Evolutionary conservation across 306 rosid species (phyloP).

Genomic region (Oemleria cerasiformis): DNA sequence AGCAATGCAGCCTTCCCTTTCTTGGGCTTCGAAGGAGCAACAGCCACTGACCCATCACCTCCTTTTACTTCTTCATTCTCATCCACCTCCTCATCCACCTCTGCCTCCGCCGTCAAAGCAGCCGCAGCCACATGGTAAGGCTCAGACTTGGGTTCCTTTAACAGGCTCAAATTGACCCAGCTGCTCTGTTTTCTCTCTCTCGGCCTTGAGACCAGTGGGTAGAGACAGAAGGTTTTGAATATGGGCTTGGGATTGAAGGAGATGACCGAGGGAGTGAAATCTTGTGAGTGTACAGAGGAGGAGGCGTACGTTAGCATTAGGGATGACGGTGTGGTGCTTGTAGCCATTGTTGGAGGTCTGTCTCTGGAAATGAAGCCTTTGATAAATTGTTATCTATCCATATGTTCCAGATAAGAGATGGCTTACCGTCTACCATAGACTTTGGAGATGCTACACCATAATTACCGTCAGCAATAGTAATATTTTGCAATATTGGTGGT

Average conservation of each 20-base stretch:
- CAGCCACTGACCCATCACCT: slow-evolving; percentile 25
- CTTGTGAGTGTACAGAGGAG: slow-evolving; percentile 47
- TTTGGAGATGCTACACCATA: not conserved
- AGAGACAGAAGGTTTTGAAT: slow-evolving; percentile 36
- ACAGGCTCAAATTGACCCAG: slow-evolving; percentile 27
- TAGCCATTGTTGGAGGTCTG: slow-evolving; percentile 47
- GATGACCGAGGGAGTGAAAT: slow-evolving; percentile 47
- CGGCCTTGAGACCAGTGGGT: slow-evolving; percentile 37
- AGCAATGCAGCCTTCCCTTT: slow-evolving; percentile 88
- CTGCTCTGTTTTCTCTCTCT: slow-evolving; percentile 23
- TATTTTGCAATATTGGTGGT: too few species aligned
- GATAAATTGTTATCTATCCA: slow-evolving; percentile 7
- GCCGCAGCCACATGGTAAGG: slow-evolving; percentile 34
- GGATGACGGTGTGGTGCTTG: slow-evolving; percentile 54
- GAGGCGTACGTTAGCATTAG: slow-evolving; percentile 56
- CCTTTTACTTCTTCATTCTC: slow-evolving; percentile 36
- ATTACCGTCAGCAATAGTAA: not conserved
- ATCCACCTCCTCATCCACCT: slow-evolving; percentile 45
- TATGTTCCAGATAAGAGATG: slow-evolving; percentile 22
- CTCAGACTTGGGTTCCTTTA: slow-evolving; percentile 21
- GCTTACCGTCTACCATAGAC: not conserved
- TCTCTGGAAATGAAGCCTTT: slow-evolving; percentile 1
- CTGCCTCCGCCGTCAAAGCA: slow-evolving; percentile 56
- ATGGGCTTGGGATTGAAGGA: slow-evolving; percentile 48
- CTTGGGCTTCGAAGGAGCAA: slow-evolving; percentile 53